Conservation (phyloP, 176 grass and related monocot species). For the Paspalum notatum region DNA sequence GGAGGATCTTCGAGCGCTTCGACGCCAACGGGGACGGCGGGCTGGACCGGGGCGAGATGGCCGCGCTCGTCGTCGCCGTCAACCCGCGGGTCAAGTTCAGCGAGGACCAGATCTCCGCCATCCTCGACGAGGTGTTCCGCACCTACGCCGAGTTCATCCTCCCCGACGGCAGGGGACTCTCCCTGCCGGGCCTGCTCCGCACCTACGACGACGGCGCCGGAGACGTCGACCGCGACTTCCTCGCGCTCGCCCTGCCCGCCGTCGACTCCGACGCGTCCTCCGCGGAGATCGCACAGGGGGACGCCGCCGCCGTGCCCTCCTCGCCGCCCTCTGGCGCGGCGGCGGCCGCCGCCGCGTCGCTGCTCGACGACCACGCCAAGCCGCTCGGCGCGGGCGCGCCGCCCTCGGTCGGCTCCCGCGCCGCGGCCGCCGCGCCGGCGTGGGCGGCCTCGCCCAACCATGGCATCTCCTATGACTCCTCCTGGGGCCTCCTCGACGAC, state of each 20-base stretch:
- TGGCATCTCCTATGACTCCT: conserved; percentile 80
- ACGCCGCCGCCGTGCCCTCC: background rate
- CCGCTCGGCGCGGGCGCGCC: conserved; percentile 37
- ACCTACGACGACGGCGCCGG: conserved; percentile 94
- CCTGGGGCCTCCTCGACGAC: conserved; percentile 87
- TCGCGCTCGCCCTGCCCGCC: conserved; percentile 61
- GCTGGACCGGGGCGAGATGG: conserved; percentile 86
- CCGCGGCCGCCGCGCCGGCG: conserved; percentile 35
- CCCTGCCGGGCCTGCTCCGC: conserved; percentile 76
- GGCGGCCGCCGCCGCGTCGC: conserved; percentile 43
- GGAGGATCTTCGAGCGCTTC: conserved; percentile 90
- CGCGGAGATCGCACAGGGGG: conserved; percentile 35
- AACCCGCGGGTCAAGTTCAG: conserved; percentile 88
- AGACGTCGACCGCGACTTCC: conserved; percentile 95
- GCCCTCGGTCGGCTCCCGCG: conserved; percentile 46
- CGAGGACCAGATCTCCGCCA: conserved; percentile 84
- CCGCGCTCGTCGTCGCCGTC: conserved; percentile 80
- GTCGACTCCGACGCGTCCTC: conserved; percentile 56
- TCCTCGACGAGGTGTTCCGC: conserved; percentile 97
- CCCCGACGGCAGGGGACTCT: conserved; percentile 53
- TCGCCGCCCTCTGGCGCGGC: background rate
- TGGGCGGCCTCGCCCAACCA: conserved; percentile 89
- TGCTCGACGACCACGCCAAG: conserved; percentile 64
- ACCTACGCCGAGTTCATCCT: conserved; percentile 87
- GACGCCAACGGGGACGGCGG: conserved; percentile 84